Evolutionary conservation across 2,329 filamentous ascomycete species (phyloP), one percentile per base, ranked within the genome.

Genomic region (Neonectria hederae): DNA sequence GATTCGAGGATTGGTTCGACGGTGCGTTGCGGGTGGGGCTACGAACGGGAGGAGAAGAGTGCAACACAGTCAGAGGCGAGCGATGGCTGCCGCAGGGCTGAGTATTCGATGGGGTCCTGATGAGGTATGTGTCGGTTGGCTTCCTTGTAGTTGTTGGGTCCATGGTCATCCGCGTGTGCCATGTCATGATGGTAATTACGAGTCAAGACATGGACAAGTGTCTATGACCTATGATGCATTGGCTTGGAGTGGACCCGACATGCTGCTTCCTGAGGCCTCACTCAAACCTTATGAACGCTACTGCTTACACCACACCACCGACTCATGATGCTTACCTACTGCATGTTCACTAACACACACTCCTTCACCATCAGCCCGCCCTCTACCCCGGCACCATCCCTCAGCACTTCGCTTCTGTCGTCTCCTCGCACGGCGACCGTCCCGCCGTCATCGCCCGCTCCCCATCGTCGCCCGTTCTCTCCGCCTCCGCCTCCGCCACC

Each of bases 381-480:
- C 81, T 94, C 8, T 85, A 92, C 52, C 80, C 84, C 6, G 82
- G 89, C 60, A 94, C 92, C 1, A 88, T 94, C 58, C 90, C 91
- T 0, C 80, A 92, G 67, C 90, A 95, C 75, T 94, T 95, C 73
- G 83, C 87, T 8, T 82, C 83, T 1, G 83, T 92, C 40, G 91
- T 93, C 40, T 84, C 84, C 9, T 74, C 81, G 38, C 82, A 89
- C 77, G 91, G 91, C 26, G 90, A 93, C 76, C 83, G 84, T 7
- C 83, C 83, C 0, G 88, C 89, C 51, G 83, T 89, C 61, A 84
- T 89, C 49, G 79, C 82, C 28, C 83, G 86, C 54, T 75, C 81
- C 0, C 84, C 85, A 0, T 72, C 60, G 28, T 49, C 42, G 24
- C 26, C 61, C 3, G 48, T 43, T 5, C 49, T 55, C 3, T 63